These are phyloP conservation scores for Cytospora mali DNA, from an alignment of 2,329 filamentous ascomycete species.

Conservation along the genomic window DNA sequence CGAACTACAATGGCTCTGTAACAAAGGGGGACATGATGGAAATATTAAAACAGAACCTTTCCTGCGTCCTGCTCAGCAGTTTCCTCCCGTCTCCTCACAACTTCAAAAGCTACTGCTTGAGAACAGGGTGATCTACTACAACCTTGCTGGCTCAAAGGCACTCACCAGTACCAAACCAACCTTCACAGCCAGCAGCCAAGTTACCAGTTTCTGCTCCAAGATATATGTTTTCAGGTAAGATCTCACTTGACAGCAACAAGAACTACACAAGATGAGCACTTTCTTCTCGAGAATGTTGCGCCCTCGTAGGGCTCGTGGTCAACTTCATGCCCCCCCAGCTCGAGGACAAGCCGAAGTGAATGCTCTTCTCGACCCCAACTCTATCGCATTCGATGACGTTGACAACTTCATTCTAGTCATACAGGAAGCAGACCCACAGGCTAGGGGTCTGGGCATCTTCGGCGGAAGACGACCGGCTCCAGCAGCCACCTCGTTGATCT, in stretches of 20 bases:
- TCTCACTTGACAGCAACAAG: background rate
- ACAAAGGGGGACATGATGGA: background rate
- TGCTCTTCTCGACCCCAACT: background rate
- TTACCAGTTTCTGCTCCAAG: background rate
- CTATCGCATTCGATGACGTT: background rate
- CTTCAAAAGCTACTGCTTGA: background rate
- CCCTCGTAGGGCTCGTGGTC: background rate
- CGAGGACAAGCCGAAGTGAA: background rate
- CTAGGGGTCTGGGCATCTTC: background rate
- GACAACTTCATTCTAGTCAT: background rate
- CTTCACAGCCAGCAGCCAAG: background rate
- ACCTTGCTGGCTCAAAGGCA: background rate
- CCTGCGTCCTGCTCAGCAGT: background rate
- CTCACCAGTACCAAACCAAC: background rate
- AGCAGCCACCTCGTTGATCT: background rate
- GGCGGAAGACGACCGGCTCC: background rate
- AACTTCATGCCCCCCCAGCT: background rate
- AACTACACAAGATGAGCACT: background rate
- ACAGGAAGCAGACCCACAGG: background rate
- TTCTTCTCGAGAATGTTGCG: background rate
- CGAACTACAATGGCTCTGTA: background rate
- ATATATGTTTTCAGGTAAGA: background rate
- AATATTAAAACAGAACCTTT: background rate
- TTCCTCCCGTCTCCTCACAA: background rate
- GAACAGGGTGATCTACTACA: background rate